Base-by-base conservation (phyloP, 169 alveolate genomes). In the Eimeria sp. region DNA sequence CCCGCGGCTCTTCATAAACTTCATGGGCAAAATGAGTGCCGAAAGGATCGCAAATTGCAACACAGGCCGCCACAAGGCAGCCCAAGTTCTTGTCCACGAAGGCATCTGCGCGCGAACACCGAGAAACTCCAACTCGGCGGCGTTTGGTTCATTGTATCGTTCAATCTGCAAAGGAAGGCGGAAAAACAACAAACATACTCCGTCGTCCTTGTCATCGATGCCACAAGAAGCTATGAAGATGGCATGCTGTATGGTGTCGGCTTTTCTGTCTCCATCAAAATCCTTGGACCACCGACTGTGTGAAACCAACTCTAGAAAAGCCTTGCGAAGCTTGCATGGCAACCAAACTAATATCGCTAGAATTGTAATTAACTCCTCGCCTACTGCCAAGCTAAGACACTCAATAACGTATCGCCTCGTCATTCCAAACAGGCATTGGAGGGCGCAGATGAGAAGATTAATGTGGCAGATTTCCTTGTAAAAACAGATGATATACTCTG, bases 1-100 rank as follows among this genome's bases (percentile, higher is more conserved):
- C 43, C 93, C 93, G 54, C 93, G 93, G 65, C 93, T 87, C 63
- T 58, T 65, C 82, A 87, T 87, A 34, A 61, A 87, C 45, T 63
- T 87, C 93, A 87, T 87, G 82, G 93, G 93, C 80, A 87, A 40
- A 30, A 87, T 63, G 43, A 87, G 82, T 4, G 93, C 93, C 78
- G 72, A 49, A 6, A 87, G 82, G n/a, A 87, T 87, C n/a, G 58
- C 54, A 25, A 27, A 87, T 49, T 87, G 82, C 82, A 63, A 18
- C 47, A 87, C 9, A 27, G 78, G 93, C 14, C 40, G 30, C 57
- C 91, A 51, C 72, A 83, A 83, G 54, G 76, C 91, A 20, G 72
- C 49, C 30, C 54, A 18, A 27, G 67, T 57, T 58, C 63, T n/a
- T 30, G n/a, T 61, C 91, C 76, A 57, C 57, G 91, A 83, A 54